A percentile compares a stretch with the other conserved stretches of the same genome.
Conservation (phyloP, 805 yeast genomes). For the Myxozyma melibiosi region DNA sequence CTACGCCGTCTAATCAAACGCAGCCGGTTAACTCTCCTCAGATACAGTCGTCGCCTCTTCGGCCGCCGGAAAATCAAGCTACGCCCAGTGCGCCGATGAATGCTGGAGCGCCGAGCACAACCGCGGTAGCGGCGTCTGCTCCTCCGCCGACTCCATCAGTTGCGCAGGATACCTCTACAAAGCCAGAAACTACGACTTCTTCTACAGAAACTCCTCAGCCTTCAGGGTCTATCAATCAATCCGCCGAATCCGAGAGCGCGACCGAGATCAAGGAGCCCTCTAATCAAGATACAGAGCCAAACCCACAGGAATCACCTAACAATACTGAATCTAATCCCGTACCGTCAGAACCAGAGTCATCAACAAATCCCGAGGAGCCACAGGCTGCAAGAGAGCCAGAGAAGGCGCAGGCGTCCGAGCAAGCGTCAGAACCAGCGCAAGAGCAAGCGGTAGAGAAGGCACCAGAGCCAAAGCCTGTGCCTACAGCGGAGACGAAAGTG, state of each 20-base stretch:
- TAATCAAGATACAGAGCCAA: too few species aligned
- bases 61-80: background rate
- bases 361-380: background rate
- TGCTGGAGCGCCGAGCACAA: too few species aligned
- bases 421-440: constrained; percentile 34
- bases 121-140: background rate
- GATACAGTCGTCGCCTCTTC: background rate
- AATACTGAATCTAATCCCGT: too few species aligned
- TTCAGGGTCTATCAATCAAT: too few species aligned
- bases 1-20: background rate
- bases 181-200: too few species aligned
- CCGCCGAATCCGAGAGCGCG: too few species aligned
- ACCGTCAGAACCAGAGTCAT: background rate
- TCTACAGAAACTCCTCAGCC: too few species aligned
- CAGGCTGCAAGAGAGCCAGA: background rate
- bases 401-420: background rate
- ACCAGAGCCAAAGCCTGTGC: background rate
- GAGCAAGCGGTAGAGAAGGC: constrained; percentile 4
- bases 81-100: background rate
- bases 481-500: background rate
- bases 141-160: background rate
- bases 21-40: background rate
- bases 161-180: background rate
- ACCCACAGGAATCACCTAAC: too few species aligned
- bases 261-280: too few species aligned